These are phyloP conservation scores for Phylloporus rhodoxanthus DNA, from an alignment of 768 basidiomycete species.

Conservation along the genomic window DNA sequence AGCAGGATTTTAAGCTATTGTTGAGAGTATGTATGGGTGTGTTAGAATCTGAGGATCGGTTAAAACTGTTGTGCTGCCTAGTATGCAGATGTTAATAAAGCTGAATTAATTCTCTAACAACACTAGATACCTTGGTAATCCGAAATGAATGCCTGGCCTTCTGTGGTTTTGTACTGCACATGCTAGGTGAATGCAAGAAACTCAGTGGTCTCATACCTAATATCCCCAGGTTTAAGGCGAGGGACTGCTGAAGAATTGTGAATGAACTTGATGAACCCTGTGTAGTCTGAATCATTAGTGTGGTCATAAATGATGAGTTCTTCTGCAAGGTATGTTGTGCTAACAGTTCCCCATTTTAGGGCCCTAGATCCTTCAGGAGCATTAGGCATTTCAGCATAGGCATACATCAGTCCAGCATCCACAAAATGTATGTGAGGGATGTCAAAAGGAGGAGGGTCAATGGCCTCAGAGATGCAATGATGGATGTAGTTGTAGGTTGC, in stretches of 20 bases:
- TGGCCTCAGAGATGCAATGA: neutral
- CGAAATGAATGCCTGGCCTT: neutral
- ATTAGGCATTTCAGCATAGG: neutral
- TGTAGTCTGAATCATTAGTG: neutral
- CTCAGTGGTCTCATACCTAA: neutral
- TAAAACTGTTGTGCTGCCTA: no score
- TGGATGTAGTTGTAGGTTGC: neutral
- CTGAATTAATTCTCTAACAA: neutral
- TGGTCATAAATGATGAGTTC: neutral
- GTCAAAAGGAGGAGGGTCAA: neutral
- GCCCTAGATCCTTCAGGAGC: neutral
- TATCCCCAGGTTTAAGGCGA: neutral
- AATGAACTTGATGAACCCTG: conserved; percentile 4
- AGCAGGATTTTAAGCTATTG: no score
- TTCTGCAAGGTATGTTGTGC: conserved; percentile 2
- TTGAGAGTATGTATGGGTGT: neutral
- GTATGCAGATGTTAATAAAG: neutral
- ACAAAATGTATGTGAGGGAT: neutral
- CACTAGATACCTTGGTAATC: conserved; percentile 7
- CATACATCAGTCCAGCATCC: neutral
- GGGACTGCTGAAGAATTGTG: neutral
- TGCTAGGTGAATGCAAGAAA: conserved; percentile 9
- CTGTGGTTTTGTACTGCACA: conserved; percentile 2
- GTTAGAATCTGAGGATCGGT: no score
- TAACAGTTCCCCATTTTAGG: neutral